Conservation (phyloP, 164 flowering plant species). For the Cinnamomum chago region DNA sequence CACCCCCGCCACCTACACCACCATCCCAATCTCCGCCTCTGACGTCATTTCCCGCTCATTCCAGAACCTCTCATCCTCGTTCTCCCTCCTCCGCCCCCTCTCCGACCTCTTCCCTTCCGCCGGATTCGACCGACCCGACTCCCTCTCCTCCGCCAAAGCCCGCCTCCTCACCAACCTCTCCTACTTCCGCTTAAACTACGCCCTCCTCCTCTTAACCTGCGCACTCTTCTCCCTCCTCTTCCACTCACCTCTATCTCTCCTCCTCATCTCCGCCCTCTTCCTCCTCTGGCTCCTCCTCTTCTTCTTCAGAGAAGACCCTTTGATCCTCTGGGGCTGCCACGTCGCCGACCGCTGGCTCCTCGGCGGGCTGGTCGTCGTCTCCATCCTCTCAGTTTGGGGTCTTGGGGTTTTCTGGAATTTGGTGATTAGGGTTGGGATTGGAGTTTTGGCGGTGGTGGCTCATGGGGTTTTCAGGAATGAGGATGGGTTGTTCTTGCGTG, state of each 20-base stretch:
- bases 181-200: constrained; percentile 15
- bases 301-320: constrained; percentile 11
- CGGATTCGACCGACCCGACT: constrained; percentile 6
- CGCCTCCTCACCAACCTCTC: constrained; percentile 1
- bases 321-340: not conserved
- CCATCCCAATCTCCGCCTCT: constrained; percentile 9
- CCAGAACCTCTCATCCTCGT: not conserved
- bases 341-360: constrained; percentile 3
- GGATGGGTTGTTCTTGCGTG: constrained; percentile 7
- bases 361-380: not conserved
- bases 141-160: constrained; percentile 2
- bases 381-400: not conserved
- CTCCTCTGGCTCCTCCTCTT: constrained; percentile 1
- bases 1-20: constrained; percentile 11
- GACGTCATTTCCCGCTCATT: constrained; percentile 10
- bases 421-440: not conserved
- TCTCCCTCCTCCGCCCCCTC: constrained; percentile 5
- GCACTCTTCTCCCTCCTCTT: constrained; percentile 7
- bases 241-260: constrained; percentile 7
- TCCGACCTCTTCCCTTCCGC: constrained; percentile 4
- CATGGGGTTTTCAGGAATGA: constrained; percentile 12
- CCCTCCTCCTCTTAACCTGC: constrained; percentile 1
- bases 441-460: not conserved
- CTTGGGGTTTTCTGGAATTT: constrained; percentile 1
- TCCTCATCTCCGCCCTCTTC: not conserved